phyloP scores from a whole-genome alignment of 495 filamentous ascomycete genomes.

The Ramalina intermedia region DNA sequence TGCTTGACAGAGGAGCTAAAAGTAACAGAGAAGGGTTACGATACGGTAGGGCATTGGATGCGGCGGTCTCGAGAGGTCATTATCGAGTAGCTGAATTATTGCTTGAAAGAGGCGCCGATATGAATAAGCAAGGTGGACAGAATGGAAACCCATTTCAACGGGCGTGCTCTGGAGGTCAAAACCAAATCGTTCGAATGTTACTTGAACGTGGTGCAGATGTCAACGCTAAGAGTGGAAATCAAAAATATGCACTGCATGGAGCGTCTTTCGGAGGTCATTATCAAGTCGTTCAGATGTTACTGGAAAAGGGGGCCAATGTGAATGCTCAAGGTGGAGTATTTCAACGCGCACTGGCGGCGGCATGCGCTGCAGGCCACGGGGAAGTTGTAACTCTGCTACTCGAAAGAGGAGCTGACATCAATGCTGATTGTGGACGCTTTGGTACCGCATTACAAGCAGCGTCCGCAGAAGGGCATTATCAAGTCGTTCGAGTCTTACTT shows the following conservation, averaged over 20 bases:
- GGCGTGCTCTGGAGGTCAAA: too few relatives aligned
- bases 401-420: conserved; percentile 11
- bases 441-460: neutral
- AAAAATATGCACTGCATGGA: neutral
- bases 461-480: neutral
- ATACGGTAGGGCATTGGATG: conserved; percentile 6
- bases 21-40: too few relatives aligned
- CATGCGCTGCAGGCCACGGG: conserved; percentile 3
- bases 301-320: conserved; percentile 3
- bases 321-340: conserved; percentile 3
- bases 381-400: neutral
- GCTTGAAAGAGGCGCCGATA: conserved; percentile 1
- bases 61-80: conserved; percentile 1
- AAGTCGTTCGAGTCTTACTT: neutral
- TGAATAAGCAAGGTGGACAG: conserved; percentile 5
- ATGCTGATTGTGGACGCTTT: conserved; percentile 9
- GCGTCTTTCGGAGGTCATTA: neutral
- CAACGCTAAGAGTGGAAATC: neutral
- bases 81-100: conserved; percentile 11
- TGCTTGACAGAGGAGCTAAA: too few relatives aligned
- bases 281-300: neutral
- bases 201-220: too few relatives aligned
- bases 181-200: too few relatives aligned
- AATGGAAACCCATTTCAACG: neutral
- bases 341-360: conserved; percentile 8